Conservation (phyloP, 306 rosid genomes). For the Echinosophora koreensis region DNA sequence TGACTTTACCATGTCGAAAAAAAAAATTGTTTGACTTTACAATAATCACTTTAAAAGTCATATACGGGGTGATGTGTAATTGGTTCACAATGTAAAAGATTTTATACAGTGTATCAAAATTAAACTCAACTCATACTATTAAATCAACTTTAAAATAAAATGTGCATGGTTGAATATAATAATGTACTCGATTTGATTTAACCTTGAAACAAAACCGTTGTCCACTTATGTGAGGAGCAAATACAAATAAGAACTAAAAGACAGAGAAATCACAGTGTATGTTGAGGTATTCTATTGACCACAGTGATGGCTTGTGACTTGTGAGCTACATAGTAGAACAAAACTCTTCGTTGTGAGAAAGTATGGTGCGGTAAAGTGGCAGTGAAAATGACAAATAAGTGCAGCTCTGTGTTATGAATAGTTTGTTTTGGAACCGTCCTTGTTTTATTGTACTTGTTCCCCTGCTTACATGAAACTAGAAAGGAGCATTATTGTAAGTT, state of each 20-base stretch:
- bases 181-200: too few relatives aligned
- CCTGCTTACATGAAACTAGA: not conserved
- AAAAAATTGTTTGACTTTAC: too few relatives aligned
- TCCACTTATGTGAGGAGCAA: not conserved
- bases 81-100: too few relatives aligned
- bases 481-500: constrained; percentile 19
- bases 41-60: too few relatives aligned
- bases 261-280: constrained; percentile 6
- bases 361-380: not conserved
- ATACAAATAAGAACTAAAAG: not conserved
- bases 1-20: too few relatives aligned
- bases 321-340: constrained; percentile 23
- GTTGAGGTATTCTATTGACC: constrained; percentile 35
- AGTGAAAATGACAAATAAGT: constrained; percentile 48
- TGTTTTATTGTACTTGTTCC: not conserved
- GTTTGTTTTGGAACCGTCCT: not conserved
- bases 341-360: not conserved
- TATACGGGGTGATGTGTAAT: too few relatives aligned
- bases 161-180: too few relatives aligned
- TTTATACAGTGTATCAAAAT: too few relatives aligned
- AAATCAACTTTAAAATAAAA: too few relatives aligned
- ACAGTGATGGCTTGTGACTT: constrained; percentile 37
- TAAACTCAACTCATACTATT: too few relatives aligned
- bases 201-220: not conserved
- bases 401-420: not conserved